These are phyloP conservation scores for Citrus maxima DNA, from an alignment of 345 rosid genomes.

Conservation along the genomic window DNA sequence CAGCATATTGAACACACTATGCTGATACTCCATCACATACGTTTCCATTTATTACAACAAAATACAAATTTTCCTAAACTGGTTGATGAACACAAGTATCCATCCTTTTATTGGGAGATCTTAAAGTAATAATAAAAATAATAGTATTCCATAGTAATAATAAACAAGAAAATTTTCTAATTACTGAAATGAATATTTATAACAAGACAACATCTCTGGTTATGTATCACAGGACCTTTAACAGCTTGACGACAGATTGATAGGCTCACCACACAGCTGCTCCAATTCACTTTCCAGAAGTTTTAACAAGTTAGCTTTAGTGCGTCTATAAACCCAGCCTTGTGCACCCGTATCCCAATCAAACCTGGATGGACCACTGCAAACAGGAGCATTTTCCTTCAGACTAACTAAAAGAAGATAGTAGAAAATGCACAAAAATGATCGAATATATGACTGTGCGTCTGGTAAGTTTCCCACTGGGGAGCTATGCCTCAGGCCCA, in stretches of 20 bases:
- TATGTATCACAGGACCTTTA: neutral
- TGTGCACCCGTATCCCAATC: conserved; percentile 75
- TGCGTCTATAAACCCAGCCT: conserved; percentile 80
- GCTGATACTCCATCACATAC: too few relatives aligned
- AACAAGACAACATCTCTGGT: neutral
- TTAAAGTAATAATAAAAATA: too few relatives aligned
- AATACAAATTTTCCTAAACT: too few relatives aligned
- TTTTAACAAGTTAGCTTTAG: conserved; percentile 51
- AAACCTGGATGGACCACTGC: conserved; percentile 87
- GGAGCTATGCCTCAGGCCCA: too few relatives aligned
- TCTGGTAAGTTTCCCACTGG: too few relatives aligned
- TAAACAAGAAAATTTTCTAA: neutral
- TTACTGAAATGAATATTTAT: neutral
- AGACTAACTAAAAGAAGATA: neutral
- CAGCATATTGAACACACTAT: too few relatives aligned
- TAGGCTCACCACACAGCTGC: conserved; percentile 65
- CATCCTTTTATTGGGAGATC: too few relatives aligned
- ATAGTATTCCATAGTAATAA: neutral
- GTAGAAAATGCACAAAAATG: neutral
- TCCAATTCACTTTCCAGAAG: conserved; percentile 70
- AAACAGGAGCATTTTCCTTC: conserved; percentile 2
- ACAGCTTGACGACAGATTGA: conserved; percentile 37
- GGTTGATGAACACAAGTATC: too few relatives aligned
- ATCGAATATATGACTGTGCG: too few relatives aligned
- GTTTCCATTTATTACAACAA: too few relatives aligned